Evolutionary conservation across 2,329 filamentous ascomycete genomes (phyloP).

Genomic region (Xylaria polymorpha): DNA sequence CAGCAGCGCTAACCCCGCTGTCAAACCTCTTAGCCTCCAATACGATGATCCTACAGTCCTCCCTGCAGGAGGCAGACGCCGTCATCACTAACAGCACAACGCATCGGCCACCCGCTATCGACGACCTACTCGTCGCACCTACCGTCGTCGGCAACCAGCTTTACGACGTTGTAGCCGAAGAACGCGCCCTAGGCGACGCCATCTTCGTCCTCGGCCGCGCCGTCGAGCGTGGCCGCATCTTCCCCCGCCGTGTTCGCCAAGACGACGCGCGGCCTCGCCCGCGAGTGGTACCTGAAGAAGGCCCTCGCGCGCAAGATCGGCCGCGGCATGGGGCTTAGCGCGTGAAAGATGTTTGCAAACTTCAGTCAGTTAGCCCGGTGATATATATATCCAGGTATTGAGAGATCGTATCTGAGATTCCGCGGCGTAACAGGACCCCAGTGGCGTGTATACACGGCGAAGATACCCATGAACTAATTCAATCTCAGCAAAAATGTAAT

Average conservation of each 20-base stretch:
- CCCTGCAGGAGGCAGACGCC: slow-evolving; percentile 80
- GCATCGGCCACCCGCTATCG: slow-evolving; percentile 79
- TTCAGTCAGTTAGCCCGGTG: neutral
- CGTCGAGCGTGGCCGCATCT: slow-evolving; percentile 77
- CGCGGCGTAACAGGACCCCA: neutral
- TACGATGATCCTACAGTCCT: slow-evolving; percentile 79
- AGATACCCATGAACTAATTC: slow-evolving; percentile 13
- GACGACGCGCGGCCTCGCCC: slow-evolving; percentile 77
- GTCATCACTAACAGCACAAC: slow-evolving; percentile 79
- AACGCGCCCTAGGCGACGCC: slow-evolving; percentile 85
- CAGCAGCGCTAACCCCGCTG: slow-evolving; percentile 76
- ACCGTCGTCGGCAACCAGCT: slow-evolving; percentile 94
- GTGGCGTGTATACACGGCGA: neutral
- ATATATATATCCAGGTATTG: neutral
- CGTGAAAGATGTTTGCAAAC: slow-evolving; percentile 38
- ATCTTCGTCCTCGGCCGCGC: slow-evolving; percentile 84
- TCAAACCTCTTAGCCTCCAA: slow-evolving; percentile 79
- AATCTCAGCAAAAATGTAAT: neutral
- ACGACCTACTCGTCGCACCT: slow-evolving; percentile 92
- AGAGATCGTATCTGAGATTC: slow-evolving; percentile 6
- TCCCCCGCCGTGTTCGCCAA: slow-evolving; percentile 80
- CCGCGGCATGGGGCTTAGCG: slow-evolving; percentile 75
- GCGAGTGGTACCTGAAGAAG: slow-evolving; percentile 88
- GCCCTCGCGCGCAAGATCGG: slow-evolving; percentile 82
- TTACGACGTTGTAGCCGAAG: slow-evolving; percentile 89